Evolutionary conservation across 1,139 yeast species (phyloP).

Genomic region (Diutina ranongensis): DNA sequence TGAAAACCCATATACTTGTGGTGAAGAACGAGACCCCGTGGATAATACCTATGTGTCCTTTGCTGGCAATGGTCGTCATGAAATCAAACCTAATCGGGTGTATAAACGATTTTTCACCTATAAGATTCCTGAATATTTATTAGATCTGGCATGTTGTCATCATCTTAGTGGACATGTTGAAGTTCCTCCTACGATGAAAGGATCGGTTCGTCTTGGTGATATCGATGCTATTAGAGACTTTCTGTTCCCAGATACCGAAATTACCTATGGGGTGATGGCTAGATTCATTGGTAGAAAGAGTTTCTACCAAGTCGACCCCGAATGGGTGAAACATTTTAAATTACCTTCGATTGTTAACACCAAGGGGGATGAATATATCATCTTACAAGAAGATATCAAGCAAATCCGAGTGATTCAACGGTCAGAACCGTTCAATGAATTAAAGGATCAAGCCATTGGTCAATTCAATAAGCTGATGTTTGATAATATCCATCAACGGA

Average conservation of each 20-base stretch:
- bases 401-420: slow-evolving; percentile 22
- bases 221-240: slow-evolving; percentile 10
- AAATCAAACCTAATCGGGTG: slow-evolving; percentile 10
- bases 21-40: slow-evolving; percentile 14
- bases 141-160: slow-evolving; percentile 14
- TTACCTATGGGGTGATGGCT: slow-evolving; percentile 14
- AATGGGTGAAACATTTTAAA: slow-evolving; percentile 9
- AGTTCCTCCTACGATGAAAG: slow-evolving; percentile 16
- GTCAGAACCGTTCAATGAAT: slow-evolving; percentile 8
- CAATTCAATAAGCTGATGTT: slow-evolving; percentile 13
- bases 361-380: slow-evolving; percentile 31
- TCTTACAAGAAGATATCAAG: slow-evolving; percentile 22
- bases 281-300: slow-evolving; percentile 16
- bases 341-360: slow-evolving; percentile 23
- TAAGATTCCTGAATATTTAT: slow-evolving; percentile 14
- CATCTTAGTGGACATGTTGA: slow-evolving; percentile 13
- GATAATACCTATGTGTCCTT: slow-evolving; percentile 17
- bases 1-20: slow-evolving; percentile 12
- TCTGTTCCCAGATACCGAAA: slow-evolving; percentile 11
- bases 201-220: slow-evolving; percentile 7
- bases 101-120: slow-evolving; percentile 15
- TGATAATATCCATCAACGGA: slow-evolving; percentile 17
- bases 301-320: slow-evolving; percentile 14
- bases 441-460: slow-evolving; percentile 7
- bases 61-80: slow-evolving; percentile 8